phyloP scores from a whole-genome alignment of 2,329 filamentous ascomycete species.

The Chalara sp. region DNA sequence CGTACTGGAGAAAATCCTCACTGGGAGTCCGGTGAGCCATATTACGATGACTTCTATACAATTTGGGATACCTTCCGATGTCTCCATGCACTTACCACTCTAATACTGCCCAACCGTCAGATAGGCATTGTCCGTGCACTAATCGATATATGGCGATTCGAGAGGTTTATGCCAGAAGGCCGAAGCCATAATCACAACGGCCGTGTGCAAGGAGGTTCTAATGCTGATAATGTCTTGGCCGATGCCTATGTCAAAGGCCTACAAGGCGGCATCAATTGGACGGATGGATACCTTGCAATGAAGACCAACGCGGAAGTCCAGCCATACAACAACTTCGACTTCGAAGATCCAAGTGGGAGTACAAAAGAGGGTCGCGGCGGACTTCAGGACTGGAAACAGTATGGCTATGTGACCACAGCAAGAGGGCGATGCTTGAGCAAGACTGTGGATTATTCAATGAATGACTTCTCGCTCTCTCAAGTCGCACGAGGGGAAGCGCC shows the following conservation, averaged over 20 bases:
- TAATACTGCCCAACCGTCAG: background rate
- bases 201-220: constrained; percentile 68
- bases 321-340: constrained; percentile 56
- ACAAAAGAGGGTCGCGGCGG: constrained; percentile 64
- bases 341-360: too few species aligned
- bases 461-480: constrained; percentile 63
- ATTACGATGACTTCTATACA: constrained; percentile 52
- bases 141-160: constrained; percentile 48
- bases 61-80: constrained; percentile 53
- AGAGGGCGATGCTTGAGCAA: constrained; percentile 63
- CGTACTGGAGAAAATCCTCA: constrained; percentile 64
- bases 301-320: constrained; percentile 48
- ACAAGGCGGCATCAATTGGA: constrained; percentile 57
- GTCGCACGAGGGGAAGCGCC: constrained; percentile 52
- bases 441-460: constrained; percentile 72
- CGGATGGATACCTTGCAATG: constrained; percentile 61
- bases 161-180: constrained; percentile 65
- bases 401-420: constrained; percentile 64
- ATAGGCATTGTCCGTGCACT: background rate
- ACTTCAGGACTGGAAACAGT: constrained; percentile 61
- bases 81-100: background rate
- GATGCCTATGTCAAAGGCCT: constrained; percentile 65
- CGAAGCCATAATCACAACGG: constrained; percentile 69
- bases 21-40: constrained; percentile 56
- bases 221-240: constrained; percentile 62